These are phyloP conservation scores for Fusarium goolgardi DNA, from an alignment of 2,329 filamentous ascomycete genomes.

Conservation along the genomic window DNA sequence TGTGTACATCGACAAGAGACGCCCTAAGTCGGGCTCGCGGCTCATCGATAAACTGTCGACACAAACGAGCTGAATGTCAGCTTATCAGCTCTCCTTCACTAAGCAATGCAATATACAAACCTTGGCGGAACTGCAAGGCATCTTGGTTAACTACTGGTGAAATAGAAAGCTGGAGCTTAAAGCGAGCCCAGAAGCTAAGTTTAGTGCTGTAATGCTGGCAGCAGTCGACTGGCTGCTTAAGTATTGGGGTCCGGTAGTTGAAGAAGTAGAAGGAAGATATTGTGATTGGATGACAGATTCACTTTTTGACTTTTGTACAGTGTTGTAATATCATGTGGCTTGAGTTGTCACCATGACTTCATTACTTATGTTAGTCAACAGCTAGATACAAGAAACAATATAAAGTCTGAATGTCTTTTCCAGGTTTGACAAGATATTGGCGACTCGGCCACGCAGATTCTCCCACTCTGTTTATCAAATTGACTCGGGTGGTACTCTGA, in stretches of 20 bases:
- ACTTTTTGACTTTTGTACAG: background rate
- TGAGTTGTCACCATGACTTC: slow-evolving; percentile 7
- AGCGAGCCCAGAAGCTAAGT: background rate
- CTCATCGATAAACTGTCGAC: background rate
- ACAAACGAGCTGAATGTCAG: background rate
- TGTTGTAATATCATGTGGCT: no score
- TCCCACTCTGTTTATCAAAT: background rate
- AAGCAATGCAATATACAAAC: background rate
- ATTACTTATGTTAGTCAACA: background rate
- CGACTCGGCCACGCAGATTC: background rate
- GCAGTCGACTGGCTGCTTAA: no score
- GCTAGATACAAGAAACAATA: background rate
- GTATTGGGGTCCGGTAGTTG: background rate
- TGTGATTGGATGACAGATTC: background rate
- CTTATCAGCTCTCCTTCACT: background rate
- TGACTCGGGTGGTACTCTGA: background rate
- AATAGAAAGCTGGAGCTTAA: background rate
- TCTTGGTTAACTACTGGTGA: background rate
- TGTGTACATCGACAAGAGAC: background rate
- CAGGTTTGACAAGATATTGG: background rate
- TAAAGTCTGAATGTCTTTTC: background rate
- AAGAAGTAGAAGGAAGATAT: background rate
- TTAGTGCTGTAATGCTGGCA: background rate
- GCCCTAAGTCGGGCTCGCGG: background rate
- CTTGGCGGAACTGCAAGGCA: background rate